phyloP scores from a whole-genome alignment of 371 early-diverging fungal species.

The Mucor circinelloides region DNA sequence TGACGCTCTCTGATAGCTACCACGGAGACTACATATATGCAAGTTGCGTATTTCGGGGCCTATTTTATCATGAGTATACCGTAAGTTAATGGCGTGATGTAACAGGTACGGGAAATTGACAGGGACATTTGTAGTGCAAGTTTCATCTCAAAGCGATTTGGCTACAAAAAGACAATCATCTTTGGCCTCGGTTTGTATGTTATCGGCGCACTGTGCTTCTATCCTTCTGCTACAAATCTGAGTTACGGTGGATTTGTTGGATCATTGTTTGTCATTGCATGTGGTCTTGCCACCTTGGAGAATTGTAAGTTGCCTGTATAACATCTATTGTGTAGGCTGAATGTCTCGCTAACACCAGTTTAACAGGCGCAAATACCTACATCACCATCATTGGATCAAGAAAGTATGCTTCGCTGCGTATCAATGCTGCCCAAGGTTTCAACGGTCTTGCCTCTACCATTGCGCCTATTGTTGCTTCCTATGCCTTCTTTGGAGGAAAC shows the following conservation, averaged over 20 bases:
- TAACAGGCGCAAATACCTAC: constrained; percentile 45
- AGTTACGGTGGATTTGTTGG: constrained; percentile 51
- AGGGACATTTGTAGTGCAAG: constrained; percentile 33
- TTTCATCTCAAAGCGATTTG: constrained; percentile 39
- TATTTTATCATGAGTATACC: constrained; percentile 51
- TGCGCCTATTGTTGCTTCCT: constrained; percentile 50
- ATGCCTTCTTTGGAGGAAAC: constrained; percentile 49
- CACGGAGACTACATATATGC: constrained; percentile 50
- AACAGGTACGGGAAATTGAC: not conserved
- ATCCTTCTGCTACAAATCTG: constrained; percentile 39
- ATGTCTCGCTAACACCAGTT: not conserved
- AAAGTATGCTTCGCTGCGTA: constrained; percentile 41
- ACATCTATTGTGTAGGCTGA: not conserved
- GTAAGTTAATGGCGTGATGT: constrained; percentile 22
- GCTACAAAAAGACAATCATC: constrained; percentile 49
- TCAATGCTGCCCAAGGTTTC: constrained; percentile 48
- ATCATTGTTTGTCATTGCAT: constrained; percentile 50
- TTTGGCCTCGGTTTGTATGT: constrained; percentile 49
- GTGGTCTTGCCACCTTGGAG: constrained; percentile 50
- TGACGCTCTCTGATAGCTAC: constrained; percentile 26
- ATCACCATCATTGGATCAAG: constrained; percentile 44
- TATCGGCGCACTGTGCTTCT: constrained; percentile 49
- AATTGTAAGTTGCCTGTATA: constrained; percentile 26
- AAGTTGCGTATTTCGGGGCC: constrained; percentile 55
- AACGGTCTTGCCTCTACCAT: constrained; percentile 51